Evolutionary conservation across 176 grass and related monocot species (phyloP).

Genomic region (Urochloa ruziziensis): DNA sequence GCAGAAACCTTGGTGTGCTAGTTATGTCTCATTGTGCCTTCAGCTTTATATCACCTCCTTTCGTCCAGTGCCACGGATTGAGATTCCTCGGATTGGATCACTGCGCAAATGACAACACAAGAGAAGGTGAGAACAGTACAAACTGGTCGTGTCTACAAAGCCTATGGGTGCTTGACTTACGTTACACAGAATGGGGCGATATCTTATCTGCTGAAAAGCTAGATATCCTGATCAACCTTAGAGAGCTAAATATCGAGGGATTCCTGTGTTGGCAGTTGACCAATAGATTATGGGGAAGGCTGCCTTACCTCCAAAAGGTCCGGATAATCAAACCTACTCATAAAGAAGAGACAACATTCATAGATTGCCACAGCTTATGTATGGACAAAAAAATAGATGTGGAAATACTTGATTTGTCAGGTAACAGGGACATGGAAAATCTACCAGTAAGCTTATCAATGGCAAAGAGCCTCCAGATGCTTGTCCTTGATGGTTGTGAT

Average conservation of each 20-base stretch:
- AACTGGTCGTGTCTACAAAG: not conserved
- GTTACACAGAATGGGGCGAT: not conserved
- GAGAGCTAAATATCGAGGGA: not conserved
- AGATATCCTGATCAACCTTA: too few species aligned
- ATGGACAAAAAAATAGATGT: not conserved
- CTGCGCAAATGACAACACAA: not conserved
- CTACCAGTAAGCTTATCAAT: not conserved
- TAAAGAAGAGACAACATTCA: not conserved
- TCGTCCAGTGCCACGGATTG: not conserved
- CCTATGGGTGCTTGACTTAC: not conserved
- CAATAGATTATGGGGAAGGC: not conserved
- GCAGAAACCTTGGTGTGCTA: not conserved
- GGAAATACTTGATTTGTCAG: not conserved
- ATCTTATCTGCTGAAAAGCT: not conserved
- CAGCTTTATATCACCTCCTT: not conserved
- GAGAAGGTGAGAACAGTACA: not conserved
- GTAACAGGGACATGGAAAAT: not conserved
- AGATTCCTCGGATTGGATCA: constrained; percentile 17
- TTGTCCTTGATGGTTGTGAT: constrained; percentile 28
- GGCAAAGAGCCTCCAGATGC: not conserved
- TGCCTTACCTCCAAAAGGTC: not conserved
- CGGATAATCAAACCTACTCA: not conserved
- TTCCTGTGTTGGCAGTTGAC: not conserved
- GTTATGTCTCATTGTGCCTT: not conserved
- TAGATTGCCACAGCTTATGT: not conserved